phyloP scores from a whole-genome alignment of 805 yeast genomes.

The Yamadazyma sp. region DNA sequence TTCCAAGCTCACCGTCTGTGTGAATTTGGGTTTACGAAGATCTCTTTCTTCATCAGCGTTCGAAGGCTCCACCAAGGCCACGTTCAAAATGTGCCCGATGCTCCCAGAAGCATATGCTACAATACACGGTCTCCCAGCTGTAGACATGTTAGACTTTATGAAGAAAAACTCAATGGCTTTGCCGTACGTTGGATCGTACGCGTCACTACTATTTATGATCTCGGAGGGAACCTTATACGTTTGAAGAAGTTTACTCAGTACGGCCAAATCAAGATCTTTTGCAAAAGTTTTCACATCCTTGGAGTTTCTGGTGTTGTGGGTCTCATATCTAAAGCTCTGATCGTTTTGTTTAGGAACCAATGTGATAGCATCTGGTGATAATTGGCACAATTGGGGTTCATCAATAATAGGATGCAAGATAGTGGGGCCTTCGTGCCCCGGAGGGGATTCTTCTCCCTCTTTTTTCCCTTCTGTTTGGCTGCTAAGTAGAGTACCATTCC shows the following conservation, averaged over 20 bases:
- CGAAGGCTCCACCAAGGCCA: constrained; percentile 10
- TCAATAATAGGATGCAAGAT: constrained; percentile 20
- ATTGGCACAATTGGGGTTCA: constrained; percentile 6
- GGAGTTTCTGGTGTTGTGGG: constrained; percentile 3
- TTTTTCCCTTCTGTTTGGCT: not conserved
- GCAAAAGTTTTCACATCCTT: constrained; percentile 1
- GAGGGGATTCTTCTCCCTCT: not conserved
- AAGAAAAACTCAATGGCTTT: constrained; percentile 21
- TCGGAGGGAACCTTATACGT: constrained; percentile 8
- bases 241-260: constrained; percentile 8
- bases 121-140: constrained; percentile 1
- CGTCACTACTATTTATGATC: constrained; percentile 8
- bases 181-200: constrained; percentile 36
- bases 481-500: constrained; percentile 32
- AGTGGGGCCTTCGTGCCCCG: constrained; percentile 9
- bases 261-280: constrained; percentile 3
- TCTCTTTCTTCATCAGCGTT: constrained; percentile 1
- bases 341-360: constrained; percentile 5
- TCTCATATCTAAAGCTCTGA: constrained; percentile 5
- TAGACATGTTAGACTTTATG: constrained; percentile 1
- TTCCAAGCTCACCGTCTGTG: constrained; percentile 2
- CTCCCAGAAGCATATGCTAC: constrained; percentile 33
- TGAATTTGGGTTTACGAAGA: constrained; percentile 2
- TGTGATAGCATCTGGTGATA: not conserved
- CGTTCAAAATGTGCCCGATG: constrained; percentile 20